Percentiles rank a stretch among this genome's conserved stretches.
Evolutionary conservation across 1,139 yeast genomes (phyloP).

Genomic region (Debaryomycetaceae sp.): DNA sequence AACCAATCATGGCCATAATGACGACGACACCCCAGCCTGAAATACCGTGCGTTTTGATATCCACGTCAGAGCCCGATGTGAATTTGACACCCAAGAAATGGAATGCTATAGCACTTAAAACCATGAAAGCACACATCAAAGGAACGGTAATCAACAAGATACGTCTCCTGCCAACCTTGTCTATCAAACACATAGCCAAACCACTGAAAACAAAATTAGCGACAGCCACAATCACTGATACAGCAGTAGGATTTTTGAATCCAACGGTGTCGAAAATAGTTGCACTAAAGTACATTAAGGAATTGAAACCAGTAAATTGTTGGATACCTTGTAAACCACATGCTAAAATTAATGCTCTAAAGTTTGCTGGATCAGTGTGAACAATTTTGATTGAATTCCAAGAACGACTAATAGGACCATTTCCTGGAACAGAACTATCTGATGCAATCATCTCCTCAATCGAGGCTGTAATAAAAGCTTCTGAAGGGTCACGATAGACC

Average conservation of each 20-base stretch:
- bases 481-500: slow-evolving; percentile 56
- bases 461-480: slow-evolving; percentile 54
- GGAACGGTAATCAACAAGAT: slow-evolving; percentile 75
- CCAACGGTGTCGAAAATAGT: slow-evolving; percentile 90
- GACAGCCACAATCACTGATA: slow-evolving; percentile 89
- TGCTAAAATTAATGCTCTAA: slow-evolving; percentile 82
- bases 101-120: slow-evolving; percentile 83
- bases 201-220: slow-evolving; percentile 85
- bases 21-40: slow-evolving; percentile 85
- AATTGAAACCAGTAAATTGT: slow-evolving; percentile 93
- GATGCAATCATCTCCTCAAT: slow-evolving; percentile 56
- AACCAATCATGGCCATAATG: slow-evolving; percentile 79
- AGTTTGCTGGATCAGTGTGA: slow-evolving; percentile 74
- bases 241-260: slow-evolving; percentile 81
- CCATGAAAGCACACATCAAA: slow-evolving; percentile 73
- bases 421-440: slow-evolving; percentile 64
- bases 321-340: slow-evolving; percentile 95
- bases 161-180: slow-evolving; percentile 78
- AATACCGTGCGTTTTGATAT: slow-evolving; percentile 44
- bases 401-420: slow-evolving; percentile 48
- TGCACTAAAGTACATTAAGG: slow-evolving; percentile 89
- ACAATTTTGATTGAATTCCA: slow-evolving; percentile 66
- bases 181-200: slow-evolving; percentile 80
- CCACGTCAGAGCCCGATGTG: slow-evolving; percentile 42
- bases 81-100: slow-evolving; percentile 69